These are phyloP conservation scores for Balansia obtecta DNA, from an alignment of 2,329 filamentous ascomycete species.

Conservation along the genomic window DNA sequence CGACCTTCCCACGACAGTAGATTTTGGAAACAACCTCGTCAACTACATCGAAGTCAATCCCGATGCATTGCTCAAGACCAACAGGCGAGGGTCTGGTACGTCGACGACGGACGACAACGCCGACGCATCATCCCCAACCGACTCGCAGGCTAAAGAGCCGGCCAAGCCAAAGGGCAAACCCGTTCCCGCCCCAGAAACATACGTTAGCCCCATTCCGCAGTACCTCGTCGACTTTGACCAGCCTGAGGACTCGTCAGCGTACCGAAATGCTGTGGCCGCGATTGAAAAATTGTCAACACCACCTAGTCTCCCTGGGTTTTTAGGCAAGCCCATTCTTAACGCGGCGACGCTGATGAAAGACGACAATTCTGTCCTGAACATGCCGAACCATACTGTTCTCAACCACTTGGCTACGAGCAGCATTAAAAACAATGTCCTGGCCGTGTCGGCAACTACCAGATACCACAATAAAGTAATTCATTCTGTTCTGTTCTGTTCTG, in stretches of 20 bases:
- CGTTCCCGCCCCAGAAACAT: slow-evolving; percentile 44
- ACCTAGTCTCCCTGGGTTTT: slow-evolving; percentile 75
- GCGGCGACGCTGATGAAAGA: slow-evolving; percentile 88
- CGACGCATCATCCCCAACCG: slow-evolving; percentile 1
- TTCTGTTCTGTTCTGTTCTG: background rate
- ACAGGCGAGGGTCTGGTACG: slow-evolving; percentile 11
- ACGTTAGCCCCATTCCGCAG: slow-evolving; percentile 64
- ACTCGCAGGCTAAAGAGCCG: slow-evolving; percentile 26
- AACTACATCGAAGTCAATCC: slow-evolving; percentile 94
- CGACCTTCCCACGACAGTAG: slow-evolving; percentile 83
- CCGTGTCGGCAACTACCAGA: slow-evolving; percentile 91
- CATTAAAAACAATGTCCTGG: slow-evolving; percentile 92
- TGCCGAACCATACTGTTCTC: slow-evolving; percentile 93
- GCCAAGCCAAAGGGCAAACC: slow-evolving; percentile 39
- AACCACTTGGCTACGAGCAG: slow-evolving; percentile 96
- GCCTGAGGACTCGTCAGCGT: slow-evolving; percentile 62
- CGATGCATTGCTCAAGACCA: slow-evolving; percentile 38
- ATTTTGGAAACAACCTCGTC: slow-evolving; percentile 94
- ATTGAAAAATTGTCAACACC: slow-evolving; percentile 73
- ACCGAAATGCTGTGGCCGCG: slow-evolving; percentile 61
- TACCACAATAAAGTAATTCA: slow-evolving; percentile 78
- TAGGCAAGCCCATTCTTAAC: slow-evolving; percentile 91
- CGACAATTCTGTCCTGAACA: slow-evolving; percentile 90
- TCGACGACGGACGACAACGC: slow-evolving; percentile 8
- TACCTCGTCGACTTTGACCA: slow-evolving; percentile 83